Base-by-base conservation (phyloP, 805 yeast genomes). In the Candida insectorum region DNA sequence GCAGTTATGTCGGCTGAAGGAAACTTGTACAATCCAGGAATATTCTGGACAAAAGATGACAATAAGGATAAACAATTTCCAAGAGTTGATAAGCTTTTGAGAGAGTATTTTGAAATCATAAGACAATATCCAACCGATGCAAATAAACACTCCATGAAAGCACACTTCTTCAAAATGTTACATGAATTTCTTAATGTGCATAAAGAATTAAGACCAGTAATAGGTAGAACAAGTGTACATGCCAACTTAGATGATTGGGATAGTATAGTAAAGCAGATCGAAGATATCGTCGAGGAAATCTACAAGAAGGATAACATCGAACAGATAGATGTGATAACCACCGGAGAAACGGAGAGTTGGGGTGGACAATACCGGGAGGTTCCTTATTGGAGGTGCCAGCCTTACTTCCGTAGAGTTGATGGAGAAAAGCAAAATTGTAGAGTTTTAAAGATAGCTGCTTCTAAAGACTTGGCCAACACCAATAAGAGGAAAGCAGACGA, bases 1-100 rank as follows among this genome's bases (percentile, higher is more conserved):
- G 96, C 88, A 0, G 93, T 93, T 12, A 93, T 93, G 98, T 81
- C 94, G 26, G 98, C 98, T 1, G 99, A 93, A 58, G 96, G 96
- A 1, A 88, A 88, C 51, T 64, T 93, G 22, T 85, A 81, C 60
- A 93, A 93, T 49, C 99, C 99, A 0, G 97, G 95, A 5, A 78
- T 89, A 1, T 91, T 93, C 55, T 75, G 79, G 81, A 62, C 73
- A 2, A 56, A 60, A 28, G 49, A 60, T 2, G 60, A 68, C 6
- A 76, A 81, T 34, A 57, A 47, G 16, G 87, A 85, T 14, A 77
- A 63, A 44, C 82, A 77, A 37, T 88, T 78, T 50, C 95, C 96
- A 10, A 70, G 97, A 38, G 89, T 91, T 5, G 98, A 93, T 60
- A 65, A 68, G 39, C 65, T 91, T 39, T 69, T 85, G 24, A 70